Conservation (phyloP, 1,139 yeast species). For the Debaryomycetaceae sp. region DNA sequence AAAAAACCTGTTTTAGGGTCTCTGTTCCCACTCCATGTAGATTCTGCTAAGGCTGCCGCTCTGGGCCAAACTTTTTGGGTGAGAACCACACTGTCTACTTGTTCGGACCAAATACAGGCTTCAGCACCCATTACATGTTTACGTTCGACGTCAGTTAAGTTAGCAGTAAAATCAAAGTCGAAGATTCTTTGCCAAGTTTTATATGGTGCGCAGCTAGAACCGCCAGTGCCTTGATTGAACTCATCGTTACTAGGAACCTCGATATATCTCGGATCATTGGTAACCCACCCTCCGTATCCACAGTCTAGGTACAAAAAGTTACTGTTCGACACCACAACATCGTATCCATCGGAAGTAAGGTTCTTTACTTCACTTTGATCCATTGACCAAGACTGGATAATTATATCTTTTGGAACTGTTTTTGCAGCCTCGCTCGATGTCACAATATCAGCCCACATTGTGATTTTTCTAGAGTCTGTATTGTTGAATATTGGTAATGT, state of each 20-base stretch:
- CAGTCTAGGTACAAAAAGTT: constrained; percentile 44
- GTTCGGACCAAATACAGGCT: constrained; percentile 46
- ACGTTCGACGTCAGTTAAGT: constrained; percentile 30
- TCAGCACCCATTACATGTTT: constrained; percentile 43
- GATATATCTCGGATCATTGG: constrained; percentile 37
- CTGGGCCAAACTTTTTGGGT: constrained; percentile 48
- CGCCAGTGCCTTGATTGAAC: constrained; percentile 33
- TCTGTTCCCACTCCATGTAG: constrained; percentile 45
- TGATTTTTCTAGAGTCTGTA: constrained; percentile 21
- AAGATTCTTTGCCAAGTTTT: constrained; percentile 50
- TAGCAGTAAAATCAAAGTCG: constrained; percentile 32
- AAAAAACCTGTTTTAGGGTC: constrained; percentile 23
- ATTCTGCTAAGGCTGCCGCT: constrained; percentile 46
- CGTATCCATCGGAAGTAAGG: constrained; percentile 36
- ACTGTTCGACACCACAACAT: constrained; percentile 39
- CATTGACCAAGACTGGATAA: constrained; percentile 42
- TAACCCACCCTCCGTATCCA: constrained; percentile 42
- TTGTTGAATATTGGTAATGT: constrained; percentile 33
- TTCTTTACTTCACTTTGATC: constrained; percentile 23
- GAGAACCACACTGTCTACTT: constrained; percentile 34
- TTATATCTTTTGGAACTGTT: constrained; percentile 27
- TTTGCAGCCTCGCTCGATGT: constrained; percentile 19
- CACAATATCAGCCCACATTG: constrained; percentile 50
- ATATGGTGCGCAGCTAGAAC: constrained; percentile 51
- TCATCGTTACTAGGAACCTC: constrained; percentile 20